Base-by-base conservation (phyloP, 2,329 filamentous ascomycete species). In the Pyricularia sp. region DNA sequence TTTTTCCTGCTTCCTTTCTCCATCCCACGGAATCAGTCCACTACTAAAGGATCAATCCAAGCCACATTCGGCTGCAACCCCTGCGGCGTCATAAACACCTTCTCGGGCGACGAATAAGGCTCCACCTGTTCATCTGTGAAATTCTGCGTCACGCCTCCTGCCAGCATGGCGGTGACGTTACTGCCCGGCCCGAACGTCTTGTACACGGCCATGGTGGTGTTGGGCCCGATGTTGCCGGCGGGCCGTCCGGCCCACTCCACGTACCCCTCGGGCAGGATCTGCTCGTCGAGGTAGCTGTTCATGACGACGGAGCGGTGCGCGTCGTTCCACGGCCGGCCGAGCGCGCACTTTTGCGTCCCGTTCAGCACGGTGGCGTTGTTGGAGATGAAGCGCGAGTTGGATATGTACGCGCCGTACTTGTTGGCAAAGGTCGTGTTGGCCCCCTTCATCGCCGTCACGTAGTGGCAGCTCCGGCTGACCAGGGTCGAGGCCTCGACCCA, bases 381-480 rank as follows among this genome's bases (percentile, higher is more conserved):
- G 1, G 83, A 82, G 0, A 77, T 72, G 4, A 87, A 77, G 2
- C 75, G 74, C 0, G 82, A 83, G 31, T 82, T 77, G 62, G 83
- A 78, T 66, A 89, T 81, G 72, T 89, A 89, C 0, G 85, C 82
- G 9, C 87, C 86, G 72, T 88, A 88, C 69, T 85, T 86, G 74
- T 89, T 89, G 5, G 73, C 71, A 63, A 85, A 87, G 0, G 85
- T 87, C 0, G 85, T 88, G 72, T 88, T 88, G 0, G 82, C 74
- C 2, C 77, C 85, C 70, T 89, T 89, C 87, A 86, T 89, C 0
- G 87, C 86, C 0, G 84, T 87, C 64, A 89, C 84, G 19, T 87
- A 87, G 4, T 85, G 84, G 68, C 86, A 89, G 69, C 75, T 77
- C 10, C 87, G 81, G 13, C 89, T 78, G 0, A 77, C 75, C 1